Evolutionary conservation across 768 basidiomycete species (phyloP).

Genomic region (Xerocomellus amylosporus): DNA sequence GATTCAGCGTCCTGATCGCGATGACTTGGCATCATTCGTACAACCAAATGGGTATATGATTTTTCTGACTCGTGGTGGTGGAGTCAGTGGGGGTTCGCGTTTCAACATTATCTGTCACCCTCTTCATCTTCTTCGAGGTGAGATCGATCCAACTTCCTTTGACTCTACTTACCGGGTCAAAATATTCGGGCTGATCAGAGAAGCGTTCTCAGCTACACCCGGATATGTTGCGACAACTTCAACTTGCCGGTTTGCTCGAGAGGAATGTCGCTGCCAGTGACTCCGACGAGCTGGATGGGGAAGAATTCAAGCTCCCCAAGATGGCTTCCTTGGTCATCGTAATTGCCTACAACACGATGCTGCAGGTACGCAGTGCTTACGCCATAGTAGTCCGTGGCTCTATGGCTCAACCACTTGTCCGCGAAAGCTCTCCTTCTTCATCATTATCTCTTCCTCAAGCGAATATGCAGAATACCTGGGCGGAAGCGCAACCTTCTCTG

Average conservation of each 20-base stretch:
- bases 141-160: not conserved
- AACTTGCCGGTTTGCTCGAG: not conserved
- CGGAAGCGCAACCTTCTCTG: slow-evolving; percentile 68
- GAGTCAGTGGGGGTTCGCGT: not conserved
- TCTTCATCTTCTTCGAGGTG: not conserved
- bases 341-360: slow-evolving; percentile 40
- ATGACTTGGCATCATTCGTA: too few species aligned
- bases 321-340: slow-evolving; percentile 45
- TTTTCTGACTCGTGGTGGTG: too few species aligned
- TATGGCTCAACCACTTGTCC: not conserved
- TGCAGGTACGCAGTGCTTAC: slow-evolving; percentile 39
- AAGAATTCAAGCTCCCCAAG: slow-evolving; percentile 48
- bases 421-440: slow-evolving; percentile 62
- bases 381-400: not conserved
- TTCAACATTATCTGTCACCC: not conserved
- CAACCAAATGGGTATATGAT: too few species aligned
- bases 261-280: not conserved
- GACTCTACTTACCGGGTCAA: not conserved
- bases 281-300: slow-evolving; percentile 24
- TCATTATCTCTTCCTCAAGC: slow-evolving; percentile 65
- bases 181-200: not conserved
- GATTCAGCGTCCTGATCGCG: too few species aligned
- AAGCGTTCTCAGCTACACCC: not conserved
- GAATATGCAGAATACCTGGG: slow-evolving; percentile 61
- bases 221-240: slow-evolving; percentile 9